Evolutionary conservation across 1,284 basidiomycete species (phyloP), one percentile per base, ranked within the genome.

Genomic region (Papiliotrema terrestris): DNA sequence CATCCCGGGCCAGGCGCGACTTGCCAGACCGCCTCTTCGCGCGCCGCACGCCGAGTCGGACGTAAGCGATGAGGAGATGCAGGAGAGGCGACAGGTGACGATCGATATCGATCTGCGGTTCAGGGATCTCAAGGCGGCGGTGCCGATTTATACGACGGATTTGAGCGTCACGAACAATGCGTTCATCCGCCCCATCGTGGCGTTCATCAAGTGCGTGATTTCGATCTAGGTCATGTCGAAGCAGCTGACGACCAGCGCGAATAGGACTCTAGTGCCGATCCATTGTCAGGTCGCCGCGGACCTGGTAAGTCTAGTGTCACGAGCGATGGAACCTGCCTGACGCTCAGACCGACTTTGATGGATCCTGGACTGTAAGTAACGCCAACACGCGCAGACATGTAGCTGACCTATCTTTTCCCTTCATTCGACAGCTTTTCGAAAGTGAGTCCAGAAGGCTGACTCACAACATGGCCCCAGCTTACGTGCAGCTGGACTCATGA

Each of bases 81-180:
- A 56, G 32, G 77, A 65, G 36, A 78, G 79, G 38, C 78, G 74
- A 13, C 58, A 78, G 39, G 83, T 96, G 6, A 78, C 80, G 17
- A 86, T 98, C 56, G 95, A 98, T 72, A 89, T 99, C 63, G 96
- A 98, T 76, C 74, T 99, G 63, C 80, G 96, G 53, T 97, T 99
- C 77, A 83, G 94, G 52, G 96, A 99, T 76, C 77, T 98, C 74
- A 98, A 98, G 77, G 95, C 95, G 32, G 89, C 86, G 13, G 91
- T 99, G 17, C 96, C 95, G 1, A 82, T 94, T 43, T 96, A 92
- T 77, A 86, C 89, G 29, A 82, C 81, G 45, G 89, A 94, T 65
- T 72, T 99, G 55, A 91, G 89, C 52, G 91, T 97, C 70, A 87
- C 89, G 58, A 95, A 95, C 68, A 91, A 88, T 69, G 96, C 95